A percentile compares a stretch with the other conserved stretches of the same genome.
Conservation (phyloP, 164 flowering plant species). For the Protea cynaroides region DNA sequence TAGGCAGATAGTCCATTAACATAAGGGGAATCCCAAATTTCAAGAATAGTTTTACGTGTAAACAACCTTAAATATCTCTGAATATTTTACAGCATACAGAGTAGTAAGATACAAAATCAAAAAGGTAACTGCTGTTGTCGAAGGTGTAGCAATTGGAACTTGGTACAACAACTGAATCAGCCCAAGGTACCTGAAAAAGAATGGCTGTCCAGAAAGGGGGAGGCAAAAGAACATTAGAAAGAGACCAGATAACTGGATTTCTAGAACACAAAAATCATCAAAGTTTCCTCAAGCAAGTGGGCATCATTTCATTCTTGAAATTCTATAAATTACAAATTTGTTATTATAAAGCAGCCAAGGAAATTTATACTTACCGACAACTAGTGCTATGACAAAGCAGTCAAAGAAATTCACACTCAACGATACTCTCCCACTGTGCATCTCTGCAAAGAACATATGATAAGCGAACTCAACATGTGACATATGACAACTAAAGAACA, state of each 20-base stretch:
- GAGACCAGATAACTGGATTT: not conserved
- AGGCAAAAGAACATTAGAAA: not conserved
- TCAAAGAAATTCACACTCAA: conserved; percentile 1
- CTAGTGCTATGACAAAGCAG: conserved; percentile 2
- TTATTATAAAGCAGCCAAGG: not conserved
- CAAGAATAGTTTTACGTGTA: too few relatives aligned
- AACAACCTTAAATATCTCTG: not conserved
- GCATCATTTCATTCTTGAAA: not conserved
- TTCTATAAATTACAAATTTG: not conserved
- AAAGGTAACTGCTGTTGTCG: conserved; percentile 69
- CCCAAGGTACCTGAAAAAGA: conserved; percentile 24
- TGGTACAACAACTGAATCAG: conserved; percentile 52
- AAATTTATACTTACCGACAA: conserved; percentile 8
- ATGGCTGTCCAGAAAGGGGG: conserved; percentile 29
- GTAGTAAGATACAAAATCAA: conserved; percentile 83
- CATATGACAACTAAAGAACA: not conserved
- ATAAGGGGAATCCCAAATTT: too few relatives aligned
- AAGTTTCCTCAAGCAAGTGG: not conserved
- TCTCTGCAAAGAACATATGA: conserved; percentile 12
- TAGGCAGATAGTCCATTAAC: too few relatives aligned
- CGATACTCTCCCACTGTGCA: conserved; percentile 12
- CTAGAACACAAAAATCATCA: not conserved
- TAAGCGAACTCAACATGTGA: not conserved
- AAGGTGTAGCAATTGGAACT: conserved; percentile 72
- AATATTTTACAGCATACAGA: not conserved